These are phyloP conservation scores for Fraxinus greggii DNA, from an alignment of 305 asterid species.

Conservation along the genomic window DNA sequence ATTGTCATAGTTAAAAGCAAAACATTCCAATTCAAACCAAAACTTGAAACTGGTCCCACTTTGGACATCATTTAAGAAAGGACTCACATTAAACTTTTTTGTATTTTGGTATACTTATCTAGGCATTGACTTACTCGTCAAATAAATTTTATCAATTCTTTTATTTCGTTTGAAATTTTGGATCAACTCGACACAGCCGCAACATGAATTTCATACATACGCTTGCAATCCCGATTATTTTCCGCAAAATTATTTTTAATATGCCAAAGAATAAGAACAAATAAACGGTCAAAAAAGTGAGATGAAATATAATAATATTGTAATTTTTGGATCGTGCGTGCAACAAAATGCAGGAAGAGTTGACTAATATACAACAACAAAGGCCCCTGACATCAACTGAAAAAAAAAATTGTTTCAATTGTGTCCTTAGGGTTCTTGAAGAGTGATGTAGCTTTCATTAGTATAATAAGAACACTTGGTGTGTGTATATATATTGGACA, in stretches of 20 bases:
- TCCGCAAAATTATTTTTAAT: background rate
- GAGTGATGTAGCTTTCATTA: background rate
- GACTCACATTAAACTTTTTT: background rate
- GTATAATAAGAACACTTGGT: too few relatives aligned
- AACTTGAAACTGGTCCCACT: background rate
- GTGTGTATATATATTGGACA: background rate
- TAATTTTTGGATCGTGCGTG: background rate
- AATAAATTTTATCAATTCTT: background rate
- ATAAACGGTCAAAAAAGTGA: background rate
- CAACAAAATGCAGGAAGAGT: background rate
- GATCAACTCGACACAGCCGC: background rate
- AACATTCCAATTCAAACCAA: background rate
- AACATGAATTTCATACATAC: background rate
- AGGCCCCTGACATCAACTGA: background rate
- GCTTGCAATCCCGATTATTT: background rate
- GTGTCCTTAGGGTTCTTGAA: background rate
- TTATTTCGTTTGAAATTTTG: background rate
- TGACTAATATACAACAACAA: background rate
- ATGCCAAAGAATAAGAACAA: background rate
- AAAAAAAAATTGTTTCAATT: background rate
- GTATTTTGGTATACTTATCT: background rate
- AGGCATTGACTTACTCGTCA: background rate
- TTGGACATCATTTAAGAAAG: background rate
- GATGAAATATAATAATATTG: background rate
- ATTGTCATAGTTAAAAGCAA: background rate